Conservation (phyloP, 257 asterid genomes). For the Verbascum thapsus region DNA sequence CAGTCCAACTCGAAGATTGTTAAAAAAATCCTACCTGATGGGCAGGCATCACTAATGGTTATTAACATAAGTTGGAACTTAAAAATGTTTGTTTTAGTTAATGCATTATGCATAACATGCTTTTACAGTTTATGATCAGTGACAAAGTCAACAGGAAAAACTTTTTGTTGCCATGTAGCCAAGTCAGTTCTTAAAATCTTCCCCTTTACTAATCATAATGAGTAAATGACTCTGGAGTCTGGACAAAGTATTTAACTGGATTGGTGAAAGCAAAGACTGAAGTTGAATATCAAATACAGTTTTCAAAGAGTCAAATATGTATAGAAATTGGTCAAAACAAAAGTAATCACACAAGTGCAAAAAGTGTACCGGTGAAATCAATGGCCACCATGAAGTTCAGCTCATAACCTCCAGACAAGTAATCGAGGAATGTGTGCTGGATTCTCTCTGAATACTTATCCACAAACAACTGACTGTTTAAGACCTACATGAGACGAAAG, state of each 20-base stretch:
- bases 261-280: constrained; percentile 10
- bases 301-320: constrained; percentile 2
- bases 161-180: neutral
- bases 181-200: neutral
- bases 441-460: constrained; percentile 77
- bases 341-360: constrained; percentile 23
- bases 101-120: neutral
- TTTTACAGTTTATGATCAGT: constrained; percentile 20
- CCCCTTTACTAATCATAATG: constrained; percentile 6
- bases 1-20: neutral
- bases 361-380: constrained; percentile 86
- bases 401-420: constrained; percentile 86
- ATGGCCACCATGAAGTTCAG: constrained; percentile 98
- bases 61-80: too few relatives aligned
- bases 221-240: constrained; percentile 11
- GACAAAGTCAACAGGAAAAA: constrained; percentile 7
- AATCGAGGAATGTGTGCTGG: constrained; percentile 89
- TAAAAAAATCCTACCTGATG: neutral
- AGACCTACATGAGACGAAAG: constrained; percentile 48
- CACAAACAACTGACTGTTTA: constrained; percentile 81
- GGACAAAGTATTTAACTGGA: neutral
- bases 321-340: constrained; percentile 17
- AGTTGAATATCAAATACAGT: constrained; percentile 17
- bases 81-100: too few relatives aligned
- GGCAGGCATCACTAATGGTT: too few relatives aligned